Conservation (phyloP, 1,284 basidiomycete genomes). For the Cutaneotrichosporon sp. region DNA sequence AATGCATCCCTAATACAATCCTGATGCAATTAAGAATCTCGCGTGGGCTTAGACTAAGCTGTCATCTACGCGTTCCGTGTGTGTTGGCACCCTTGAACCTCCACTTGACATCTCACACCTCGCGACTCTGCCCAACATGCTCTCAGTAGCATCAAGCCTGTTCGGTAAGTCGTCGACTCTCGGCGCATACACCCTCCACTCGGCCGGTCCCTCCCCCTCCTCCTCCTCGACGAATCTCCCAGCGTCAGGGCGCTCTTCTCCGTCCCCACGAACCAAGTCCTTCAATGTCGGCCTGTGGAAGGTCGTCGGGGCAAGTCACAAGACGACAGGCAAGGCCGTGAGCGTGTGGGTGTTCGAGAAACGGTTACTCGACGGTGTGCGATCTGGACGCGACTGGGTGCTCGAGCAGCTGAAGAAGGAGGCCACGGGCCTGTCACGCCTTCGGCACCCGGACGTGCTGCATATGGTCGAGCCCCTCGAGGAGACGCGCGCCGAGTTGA, state of each 20-base stretch:
- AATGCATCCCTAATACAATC: not conserved
- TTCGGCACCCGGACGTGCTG: slow-evolving; percentile 93
- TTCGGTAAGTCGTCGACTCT: slow-evolving; percentile 82
- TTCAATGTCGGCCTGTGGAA: slow-evolving; percentile 82
- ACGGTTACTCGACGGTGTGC: slow-evolving; percentile 68
- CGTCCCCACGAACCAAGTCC: slow-evolving; percentile 44
- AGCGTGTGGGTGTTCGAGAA: slow-evolving; percentile 90
- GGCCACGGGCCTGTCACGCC: slow-evolving; percentile 78
- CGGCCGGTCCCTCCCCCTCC: slow-evolving; percentile 36
- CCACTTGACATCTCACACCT: not conserved
- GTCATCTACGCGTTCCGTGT: not conserved
- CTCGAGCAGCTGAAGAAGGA: slow-evolving; percentile 83
- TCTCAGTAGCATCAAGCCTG: slow-evolving; percentile 68
- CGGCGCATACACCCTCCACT: slow-evolving; percentile 70
- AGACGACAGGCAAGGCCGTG: slow-evolving; percentile 80
- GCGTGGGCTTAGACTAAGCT: not conserved
- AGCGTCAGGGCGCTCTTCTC: slow-evolving; percentile 51
- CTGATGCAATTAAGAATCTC: not conserved
- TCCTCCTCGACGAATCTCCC: slow-evolving; percentile 48
- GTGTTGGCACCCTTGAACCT: not conserved
- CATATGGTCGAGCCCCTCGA: slow-evolving; percentile 99
- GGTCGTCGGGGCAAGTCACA: slow-evolving; percentile 78
- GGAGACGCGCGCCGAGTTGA: slow-evolving; percentile 79
- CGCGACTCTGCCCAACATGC: not conserved
- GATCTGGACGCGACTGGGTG: slow-evolving; percentile 63